A percentile compares a stretch with the other conserved stretches of the same genome.
These are phyloP conservation scores for Saccharomycopsis sp. DNA, from an alignment of 805 yeast species.

Conservation along the genomic window DNA sequence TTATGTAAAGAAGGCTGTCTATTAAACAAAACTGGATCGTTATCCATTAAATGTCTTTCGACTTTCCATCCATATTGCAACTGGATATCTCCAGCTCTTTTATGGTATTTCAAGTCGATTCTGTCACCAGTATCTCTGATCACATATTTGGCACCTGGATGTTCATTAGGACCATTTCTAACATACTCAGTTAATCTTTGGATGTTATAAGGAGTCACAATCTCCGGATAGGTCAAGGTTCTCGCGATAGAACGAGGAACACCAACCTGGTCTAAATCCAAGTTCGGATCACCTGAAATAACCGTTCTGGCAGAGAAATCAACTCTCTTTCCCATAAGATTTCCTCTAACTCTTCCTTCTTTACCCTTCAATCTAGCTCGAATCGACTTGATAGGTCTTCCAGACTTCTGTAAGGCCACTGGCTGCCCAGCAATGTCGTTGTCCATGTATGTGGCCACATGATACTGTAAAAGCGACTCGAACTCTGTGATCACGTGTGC, in stretches of 20 bases:
- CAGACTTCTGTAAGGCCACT: slow-evolving; percentile 96
- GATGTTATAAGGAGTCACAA: slow-evolving; percentile 95
- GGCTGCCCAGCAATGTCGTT: slow-evolving; percentile 99
- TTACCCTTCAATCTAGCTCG: slow-evolving; percentile 99
- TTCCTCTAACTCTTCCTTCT: slow-evolving; percentile 98
- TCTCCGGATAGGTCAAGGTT: slow-evolving; percentile 93
- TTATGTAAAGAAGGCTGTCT: slow-evolving; percentile 99
- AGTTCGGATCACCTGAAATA: slow-evolving; percentile 97
- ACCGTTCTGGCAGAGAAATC: slow-evolving; percentile 99
- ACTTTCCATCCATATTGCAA: slow-evolving; percentile 99
- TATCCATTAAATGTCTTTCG: slow-evolving; percentile 95
- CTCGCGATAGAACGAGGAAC: slow-evolving; percentile 96
- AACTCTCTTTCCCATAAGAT: slow-evolving; percentile 98
- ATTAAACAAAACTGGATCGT: slow-evolving; percentile 95
- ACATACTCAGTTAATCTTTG: slow-evolving; percentile 89
- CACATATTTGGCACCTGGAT: slow-evolving; percentile 98
- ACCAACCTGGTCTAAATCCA: slow-evolving; percentile 97
- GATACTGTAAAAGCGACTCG: slow-evolving; percentile 91
- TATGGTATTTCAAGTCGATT: slow-evolving; percentile 93
- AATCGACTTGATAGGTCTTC: slow-evolving; percentile 96
- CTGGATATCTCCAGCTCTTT: slow-evolving; percentile 97
- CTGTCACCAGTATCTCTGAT: slow-evolving; percentile 99
- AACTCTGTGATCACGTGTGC: slow-evolving; percentile 97
- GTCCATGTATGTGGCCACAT: slow-evolving; percentile 99
- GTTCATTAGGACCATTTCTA: slow-evolving; percentile 97